These are phyloP conservation scores for Vicia sativa DNA, from an alignment of 306 rosid genomes.

Conservation along the genomic window DNA sequence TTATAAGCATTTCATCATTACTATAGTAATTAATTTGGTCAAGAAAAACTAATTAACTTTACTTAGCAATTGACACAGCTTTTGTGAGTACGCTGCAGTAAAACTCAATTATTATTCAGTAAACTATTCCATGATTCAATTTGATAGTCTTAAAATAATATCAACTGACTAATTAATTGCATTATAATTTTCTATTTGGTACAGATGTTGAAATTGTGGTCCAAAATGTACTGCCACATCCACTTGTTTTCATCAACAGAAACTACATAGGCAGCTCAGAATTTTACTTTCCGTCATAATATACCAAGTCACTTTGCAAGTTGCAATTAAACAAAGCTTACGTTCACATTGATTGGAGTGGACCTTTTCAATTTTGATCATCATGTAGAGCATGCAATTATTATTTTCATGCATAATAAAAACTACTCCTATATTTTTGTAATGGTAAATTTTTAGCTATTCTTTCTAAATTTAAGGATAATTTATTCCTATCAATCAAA, in stretches of 20 bases:
- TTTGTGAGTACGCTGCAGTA: neutral
- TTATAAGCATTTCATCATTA: neutral
- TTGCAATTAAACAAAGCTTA: conserved; percentile 35
- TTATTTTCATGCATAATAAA: neutral
- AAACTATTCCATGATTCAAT: conserved; percentile 4
- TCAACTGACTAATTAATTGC: conserved; percentile 27
- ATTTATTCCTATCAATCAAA: too few relatives aligned
- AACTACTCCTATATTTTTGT: too few relatives aligned
- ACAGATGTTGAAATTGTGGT: conserved; percentile 7
- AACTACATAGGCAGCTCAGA: conserved; percentile 19
- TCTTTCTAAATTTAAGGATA: too few relatives aligned
- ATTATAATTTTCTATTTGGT: conserved; percentile 1
- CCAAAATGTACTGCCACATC: conserved; percentile 32
- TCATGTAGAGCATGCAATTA: conserved; percentile 27
- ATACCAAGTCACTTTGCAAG: conserved; percentile 3
- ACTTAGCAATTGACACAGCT: neutral
- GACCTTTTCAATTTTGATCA: conserved; percentile 29
- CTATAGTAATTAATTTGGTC: neutral
- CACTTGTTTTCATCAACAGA: conserved; percentile 26
- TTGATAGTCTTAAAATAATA: conserved; percentile 31
- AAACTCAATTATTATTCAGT: conserved; percentile 21
- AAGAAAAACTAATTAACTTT: neutral
- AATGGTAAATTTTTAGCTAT: too few relatives aligned
- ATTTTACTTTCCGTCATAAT: conserved; percentile 33
- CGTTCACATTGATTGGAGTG: neutral